These are phyloP conservation scores for Mycena pura DNA, from an alignment of 768 basidiomycete genomes.

Conservation along the genomic window DNA sequence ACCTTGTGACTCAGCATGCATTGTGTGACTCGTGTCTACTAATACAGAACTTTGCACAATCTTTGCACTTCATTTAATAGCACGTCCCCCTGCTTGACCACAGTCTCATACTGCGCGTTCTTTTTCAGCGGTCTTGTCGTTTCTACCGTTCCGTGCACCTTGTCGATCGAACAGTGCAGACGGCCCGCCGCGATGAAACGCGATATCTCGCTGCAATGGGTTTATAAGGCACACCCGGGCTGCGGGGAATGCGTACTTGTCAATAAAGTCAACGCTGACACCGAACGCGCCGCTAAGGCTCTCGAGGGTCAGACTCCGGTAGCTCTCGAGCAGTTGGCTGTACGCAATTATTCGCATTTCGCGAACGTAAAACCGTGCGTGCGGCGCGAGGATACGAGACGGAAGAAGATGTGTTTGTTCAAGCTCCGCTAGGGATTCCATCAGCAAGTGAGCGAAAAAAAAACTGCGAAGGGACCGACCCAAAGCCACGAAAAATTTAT, in stretches of 20 bases:
- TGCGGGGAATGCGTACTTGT: constrained; percentile 70
- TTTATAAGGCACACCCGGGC: no score
- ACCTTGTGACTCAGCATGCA: no score
- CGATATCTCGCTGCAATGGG: constrained; percentile 74
- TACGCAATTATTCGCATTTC: constrained; percentile 98
- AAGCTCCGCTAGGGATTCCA: constrained; percentile 66
- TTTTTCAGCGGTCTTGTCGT: constrained; percentile 76
- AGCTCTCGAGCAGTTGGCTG: constrained; percentile 88
- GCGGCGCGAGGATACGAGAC: constrained; percentile 83
- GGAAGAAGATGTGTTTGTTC: constrained; percentile 90
- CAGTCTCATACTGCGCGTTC: constrained; percentile 89
- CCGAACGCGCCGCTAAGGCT: constrained; percentile 89
- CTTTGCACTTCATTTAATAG: constrained; percentile 87
- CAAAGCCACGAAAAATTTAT: constrained; percentile 91
- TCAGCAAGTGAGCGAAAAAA: neutral
- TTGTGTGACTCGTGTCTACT: no score
- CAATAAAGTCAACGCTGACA: constrained; percentile 86
- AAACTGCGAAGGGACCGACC: constrained; percentile 50
- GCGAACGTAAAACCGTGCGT: constrained; percentile 88
- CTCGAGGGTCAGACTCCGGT: constrained; percentile 87
- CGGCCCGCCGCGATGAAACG: constrained; percentile 90
- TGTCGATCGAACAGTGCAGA: constrained; percentile 89
- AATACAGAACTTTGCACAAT: constrained; percentile 86
- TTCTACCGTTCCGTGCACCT: constrained; percentile 93
- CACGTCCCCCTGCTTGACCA: constrained; percentile 93